Evolutionary conservation across 768 basidiomycete species (phyloP), one percentile per base, ranked within the genome.

Genomic region (Lentinula guzmanii): DNA sequence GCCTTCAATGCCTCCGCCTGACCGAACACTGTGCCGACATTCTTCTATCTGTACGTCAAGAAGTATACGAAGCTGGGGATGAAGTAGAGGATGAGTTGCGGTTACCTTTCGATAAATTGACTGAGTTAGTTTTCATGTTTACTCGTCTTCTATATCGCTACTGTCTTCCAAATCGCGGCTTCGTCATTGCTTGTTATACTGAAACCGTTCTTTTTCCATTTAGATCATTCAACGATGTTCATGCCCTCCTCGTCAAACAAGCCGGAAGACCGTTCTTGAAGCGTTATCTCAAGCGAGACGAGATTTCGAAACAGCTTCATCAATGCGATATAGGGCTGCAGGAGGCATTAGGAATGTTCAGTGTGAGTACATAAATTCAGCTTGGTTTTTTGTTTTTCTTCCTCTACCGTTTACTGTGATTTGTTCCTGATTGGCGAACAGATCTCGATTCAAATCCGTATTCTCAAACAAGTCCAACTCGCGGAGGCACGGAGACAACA

Each of bases 221-320:
- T 51, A 82, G 81, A 15, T 66, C 82, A 0, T 85, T 82, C 65
- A 61, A 64, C 2, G 53, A 70, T 4, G 79, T 90, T 3, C 74
- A 76, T 43, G 64, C 68, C 2, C 81, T 91, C 64, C 76, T 90
- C 31, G 67, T 77, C 58, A 86, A 83, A 64, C 85, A 90, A 64
- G 74, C 77, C 15, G 76, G 82, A 45, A 76, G 89, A 1, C 87
- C 91, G 0, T 93, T 91, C 74, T 72, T 93, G 64, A 90, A 90
- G 71, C 79, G 90, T 4, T 93, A 90, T 67, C 77, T 93, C 42
- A 85, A 86, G 68, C 82, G 89, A 46, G 86, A 89, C 42, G 89
- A 92, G 64, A 86, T 86, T 33, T 68, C 79, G 15, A 73, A 75
- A 2, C 79, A 82, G 35, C 82, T 91, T 41, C 66, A 70, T 0